A percentile compares a stretch with the other conserved stretches of the same genome.
These are phyloP conservation scores for Dimocarpus longan DNA, from an alignment of 345 rosid species.

Conservation along the genomic window DNA sequence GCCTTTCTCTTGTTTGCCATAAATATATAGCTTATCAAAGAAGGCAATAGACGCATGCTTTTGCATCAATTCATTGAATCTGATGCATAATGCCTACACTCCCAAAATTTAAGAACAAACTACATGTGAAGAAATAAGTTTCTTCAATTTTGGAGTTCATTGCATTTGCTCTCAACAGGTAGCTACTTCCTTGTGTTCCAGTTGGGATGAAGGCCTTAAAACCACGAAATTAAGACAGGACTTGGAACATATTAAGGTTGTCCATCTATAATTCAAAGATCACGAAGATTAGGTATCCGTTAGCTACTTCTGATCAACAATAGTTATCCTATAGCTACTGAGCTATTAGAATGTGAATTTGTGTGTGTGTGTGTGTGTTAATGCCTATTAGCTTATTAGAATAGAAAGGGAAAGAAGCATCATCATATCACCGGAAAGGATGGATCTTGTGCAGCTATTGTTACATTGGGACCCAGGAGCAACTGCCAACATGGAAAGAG, in stretches of 20 bases:
- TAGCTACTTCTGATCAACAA: not conserved
- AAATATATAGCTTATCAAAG: too few relatives aligned
- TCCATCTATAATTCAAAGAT: not conserved
- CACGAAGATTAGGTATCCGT: not conserved
- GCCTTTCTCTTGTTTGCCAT: too few relatives aligned
- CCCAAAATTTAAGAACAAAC: too few relatives aligned
- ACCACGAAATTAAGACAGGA: not conserved
- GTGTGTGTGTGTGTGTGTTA: not conserved
- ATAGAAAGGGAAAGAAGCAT: conserved; percentile 15
- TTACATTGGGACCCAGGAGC: conserved; percentile 53
- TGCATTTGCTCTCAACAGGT: too few relatives aligned
- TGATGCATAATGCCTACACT: too few relatives aligned
- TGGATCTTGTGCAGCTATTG: conserved; percentile 67
- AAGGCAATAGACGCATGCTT: too few relatives aligned
- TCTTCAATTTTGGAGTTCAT: too few relatives aligned
- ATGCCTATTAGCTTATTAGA: not conserved
- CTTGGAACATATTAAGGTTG: not conserved
- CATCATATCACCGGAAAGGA: conserved; percentile 52
- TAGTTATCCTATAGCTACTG: not conserved
- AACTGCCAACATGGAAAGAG: conserved; percentile 40
- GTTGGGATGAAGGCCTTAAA: not conserved
- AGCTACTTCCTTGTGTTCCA: too few relatives aligned
- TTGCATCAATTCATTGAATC: too few relatives aligned
- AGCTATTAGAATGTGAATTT: not conserved
- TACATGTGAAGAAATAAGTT: too few relatives aligned